Conservation (phyloP, 208 protist genomes). For the Leishmania major region DNA sequence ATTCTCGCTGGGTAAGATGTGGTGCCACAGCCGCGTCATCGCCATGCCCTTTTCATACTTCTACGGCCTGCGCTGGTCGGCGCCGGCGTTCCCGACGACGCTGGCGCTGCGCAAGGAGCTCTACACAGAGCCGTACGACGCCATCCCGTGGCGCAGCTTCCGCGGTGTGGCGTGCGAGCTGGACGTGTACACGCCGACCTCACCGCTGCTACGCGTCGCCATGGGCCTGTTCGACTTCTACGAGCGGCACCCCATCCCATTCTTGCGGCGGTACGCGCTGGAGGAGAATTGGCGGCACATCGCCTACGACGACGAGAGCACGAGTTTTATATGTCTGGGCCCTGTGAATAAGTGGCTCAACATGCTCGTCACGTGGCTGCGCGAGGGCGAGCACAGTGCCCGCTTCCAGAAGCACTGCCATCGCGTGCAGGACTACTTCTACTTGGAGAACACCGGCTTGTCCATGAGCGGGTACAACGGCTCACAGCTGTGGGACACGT, state of each 20-base stretch:
- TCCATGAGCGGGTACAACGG: slow-evolving; percentile 99
- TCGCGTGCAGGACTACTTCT: slow-evolving; percentile 96
- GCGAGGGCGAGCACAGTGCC: slow-evolving; percentile 83
- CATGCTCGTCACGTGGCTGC: slow-evolving; percentile 95
- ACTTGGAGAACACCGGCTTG: slow-evolving; percentile 94
- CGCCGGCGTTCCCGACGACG: slow-evolving; percentile 60
- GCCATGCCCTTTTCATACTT: slow-evolving; percentile 97
- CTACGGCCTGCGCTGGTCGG: slow-evolving; percentile 89
- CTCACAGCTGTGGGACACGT: slow-evolving; percentile 98
- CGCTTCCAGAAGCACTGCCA: slow-evolving; percentile 88
- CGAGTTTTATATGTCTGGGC: slow-evolving; percentile 96
- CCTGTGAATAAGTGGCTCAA: slow-evolving; percentile 97
- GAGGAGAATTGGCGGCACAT: slow-evolving; percentile 91
- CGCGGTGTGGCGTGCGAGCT: slow-evolving; percentile 61
- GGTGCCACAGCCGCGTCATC: slow-evolving; percentile 98
- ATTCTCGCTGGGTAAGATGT: slow-evolving; percentile 87
- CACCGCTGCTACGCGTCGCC: slow-evolving; percentile 65
- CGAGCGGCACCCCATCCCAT: slow-evolving; percentile 45
- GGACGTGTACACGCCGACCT: slow-evolving; percentile 94
- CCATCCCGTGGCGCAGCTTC: slow-evolving; percentile 87
- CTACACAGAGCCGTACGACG: slow-evolving; percentile 79
- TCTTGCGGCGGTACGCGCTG: slow-evolving; percentile 85
- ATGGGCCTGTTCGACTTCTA: slow-evolving; percentile 75
- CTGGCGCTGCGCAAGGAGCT: slow-evolving; percentile 86
- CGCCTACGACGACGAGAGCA: slow-evolving; percentile 95